A percentile compares a stretch with the other conserved stretches of the same genome.
Evolutionary conservation across 2,329 filamentous ascomycete species (phyloP).

Genomic region (Chalara sp.): DNA sequence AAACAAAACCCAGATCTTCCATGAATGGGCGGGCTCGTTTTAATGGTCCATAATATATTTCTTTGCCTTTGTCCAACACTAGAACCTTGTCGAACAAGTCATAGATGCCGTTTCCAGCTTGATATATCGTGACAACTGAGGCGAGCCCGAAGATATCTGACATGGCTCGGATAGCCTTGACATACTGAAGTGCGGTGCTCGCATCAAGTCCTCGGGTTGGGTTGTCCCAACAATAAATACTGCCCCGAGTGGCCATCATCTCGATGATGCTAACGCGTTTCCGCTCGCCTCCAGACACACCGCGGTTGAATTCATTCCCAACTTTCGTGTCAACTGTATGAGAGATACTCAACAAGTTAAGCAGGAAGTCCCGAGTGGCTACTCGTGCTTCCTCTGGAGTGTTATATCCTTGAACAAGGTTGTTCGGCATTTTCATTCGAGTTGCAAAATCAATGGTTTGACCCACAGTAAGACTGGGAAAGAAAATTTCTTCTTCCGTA

Average conservation of each 20-base stretch:
- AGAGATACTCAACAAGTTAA: slow-evolving; percentile 66
- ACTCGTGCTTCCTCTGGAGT: slow-evolving; percentile 56
- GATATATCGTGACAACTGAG: slow-evolving; percentile 62
- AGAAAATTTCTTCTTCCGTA: slow-evolving; percentile 69
- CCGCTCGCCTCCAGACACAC: slow-evolving; percentile 73
- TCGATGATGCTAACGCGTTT: slow-evolving; percentile 78
- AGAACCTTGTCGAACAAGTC: slow-evolving; percentile 75
- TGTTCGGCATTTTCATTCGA: slow-evolving; percentile 42
- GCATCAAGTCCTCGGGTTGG: slow-evolving; percentile 74
- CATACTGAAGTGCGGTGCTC: slow-evolving; percentile 72
- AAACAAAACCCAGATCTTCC: slow-evolving; percentile 55
- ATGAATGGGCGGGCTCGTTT: slow-evolving; percentile 59
- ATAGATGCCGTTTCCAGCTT: slow-evolving; percentile 64
- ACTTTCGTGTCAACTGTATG: slow-evolving; percentile 71
- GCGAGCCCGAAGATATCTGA: slow-evolving; percentile 69
- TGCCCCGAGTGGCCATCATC: slow-evolving; percentile 65
- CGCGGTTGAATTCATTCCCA: slow-evolving; percentile 60
- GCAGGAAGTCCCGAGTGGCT: slow-evolving; percentile 63
- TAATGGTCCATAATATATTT: slow-evolving; percentile 59
- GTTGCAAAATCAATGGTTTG: slow-evolving; percentile 72
- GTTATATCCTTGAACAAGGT: slow-evolving; percentile 43
- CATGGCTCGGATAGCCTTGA: slow-evolving; percentile 62
- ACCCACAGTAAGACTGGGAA: slow-evolving; percentile 68
- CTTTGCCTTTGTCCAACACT: slow-evolving; percentile 66
- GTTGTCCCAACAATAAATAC: slow-evolving; percentile 75